Evolutionary conservation across 805 yeast species (phyloP).

Genomic region (Myxozyma neotropica): DNA sequence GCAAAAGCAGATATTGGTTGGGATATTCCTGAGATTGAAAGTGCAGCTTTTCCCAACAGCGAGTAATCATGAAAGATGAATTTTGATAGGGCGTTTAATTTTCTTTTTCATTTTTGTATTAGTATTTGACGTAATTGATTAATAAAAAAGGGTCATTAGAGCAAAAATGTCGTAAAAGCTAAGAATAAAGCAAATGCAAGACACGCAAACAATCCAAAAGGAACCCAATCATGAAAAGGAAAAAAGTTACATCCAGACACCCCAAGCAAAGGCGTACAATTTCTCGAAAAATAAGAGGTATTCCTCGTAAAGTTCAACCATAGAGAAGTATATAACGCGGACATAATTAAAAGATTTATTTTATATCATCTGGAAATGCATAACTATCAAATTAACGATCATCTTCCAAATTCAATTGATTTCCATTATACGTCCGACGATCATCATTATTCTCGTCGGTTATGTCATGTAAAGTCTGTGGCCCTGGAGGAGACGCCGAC

Average conservation of each 20-base stretch:
- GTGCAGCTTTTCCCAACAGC: constrained; percentile 9
- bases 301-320: no score
- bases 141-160: no score
- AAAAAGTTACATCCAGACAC: neutral
- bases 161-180: no score
- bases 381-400: constrained; percentile 37
- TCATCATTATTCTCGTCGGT: constrained; percentile 45
- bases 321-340: no score
- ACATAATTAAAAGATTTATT: no score
- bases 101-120: neutral
- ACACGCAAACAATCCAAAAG: no score
- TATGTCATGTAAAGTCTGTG: constrained; percentile 31
- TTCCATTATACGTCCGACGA: constrained; percentile 60
- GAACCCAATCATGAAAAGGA: no score
- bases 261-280: no score
- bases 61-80: neutral
- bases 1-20: constrained; percentile 35
- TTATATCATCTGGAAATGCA: neutral
- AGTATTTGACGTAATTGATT: neutral
- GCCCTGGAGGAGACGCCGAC: constrained; percentile 9
- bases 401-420: constrained; percentile 56
- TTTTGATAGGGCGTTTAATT: neutral
- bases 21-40: constrained; percentile 37
- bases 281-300: no score
- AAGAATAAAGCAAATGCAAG: no score